Evolutionary conservation across 225 moss, liverwort and hornwort genomes (phyloP).

Genomic region (Marchantia paleacea): DNA sequence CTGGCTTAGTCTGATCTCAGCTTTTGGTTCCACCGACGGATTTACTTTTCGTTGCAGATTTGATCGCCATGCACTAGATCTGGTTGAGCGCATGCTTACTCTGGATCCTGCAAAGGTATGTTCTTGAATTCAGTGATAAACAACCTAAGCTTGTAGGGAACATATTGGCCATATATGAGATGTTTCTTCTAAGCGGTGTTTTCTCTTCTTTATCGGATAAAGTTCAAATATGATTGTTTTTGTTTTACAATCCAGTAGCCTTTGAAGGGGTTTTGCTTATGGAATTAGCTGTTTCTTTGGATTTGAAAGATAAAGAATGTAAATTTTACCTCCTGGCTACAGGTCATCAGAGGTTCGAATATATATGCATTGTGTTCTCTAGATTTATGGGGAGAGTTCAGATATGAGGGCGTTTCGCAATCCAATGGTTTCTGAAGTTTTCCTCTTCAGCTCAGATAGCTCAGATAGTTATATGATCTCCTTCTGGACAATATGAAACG

Average conservation of each 20-base stretch:
- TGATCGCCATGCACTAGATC: slow-evolving; percentile 89
- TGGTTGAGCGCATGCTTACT: slow-evolving; percentile 87
- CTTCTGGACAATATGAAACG: background rate
- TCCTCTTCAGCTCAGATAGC: too few relatives aligned
- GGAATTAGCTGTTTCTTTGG: too few relatives aligned
- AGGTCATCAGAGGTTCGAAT: background rate
- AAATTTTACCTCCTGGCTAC: too few relatives aligned
- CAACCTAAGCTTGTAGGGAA: background rate
- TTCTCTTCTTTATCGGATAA: too few relatives aligned
- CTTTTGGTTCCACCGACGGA: background rate
- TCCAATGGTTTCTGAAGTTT: too few relatives aligned
- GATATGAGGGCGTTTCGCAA: too few relatives aligned
- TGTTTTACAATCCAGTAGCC: too few relatives aligned
- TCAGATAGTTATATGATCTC: background rate
- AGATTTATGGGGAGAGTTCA: background rate
- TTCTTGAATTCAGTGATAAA: background rate
- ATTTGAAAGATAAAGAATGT: too few relatives aligned
- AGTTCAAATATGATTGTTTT: too few relatives aligned
- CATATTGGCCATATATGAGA: too few relatives aligned
- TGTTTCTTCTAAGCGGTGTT: too few relatives aligned
- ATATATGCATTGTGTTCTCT: background rate
- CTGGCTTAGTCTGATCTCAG: background rate
- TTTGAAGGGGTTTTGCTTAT: too few relatives aligned
- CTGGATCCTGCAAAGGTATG: slow-evolving; percentile 64
- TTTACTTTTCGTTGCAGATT: slow-evolving; percentile 46